Evolutionary conservation across 306 rosid species (phyloP).

Genomic region (Malus sieversii): DNA sequence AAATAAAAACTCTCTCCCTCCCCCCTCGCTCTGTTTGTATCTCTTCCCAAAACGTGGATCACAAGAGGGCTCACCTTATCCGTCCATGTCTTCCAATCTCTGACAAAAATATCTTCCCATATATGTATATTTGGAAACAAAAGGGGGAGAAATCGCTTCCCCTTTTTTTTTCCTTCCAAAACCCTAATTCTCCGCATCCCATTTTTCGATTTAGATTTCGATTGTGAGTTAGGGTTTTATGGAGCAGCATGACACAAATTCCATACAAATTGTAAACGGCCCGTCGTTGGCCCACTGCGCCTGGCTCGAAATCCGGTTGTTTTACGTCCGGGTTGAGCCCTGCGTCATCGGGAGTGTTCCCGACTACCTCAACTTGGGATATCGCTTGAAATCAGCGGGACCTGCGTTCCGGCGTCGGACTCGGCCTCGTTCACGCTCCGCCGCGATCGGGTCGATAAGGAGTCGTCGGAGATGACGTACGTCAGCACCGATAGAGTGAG

Average conservation of each 20-base stretch:
- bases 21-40: background rate
- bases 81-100: background rate
- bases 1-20: background rate
- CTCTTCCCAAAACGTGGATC: background rate
- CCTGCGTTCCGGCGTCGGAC: conserved; percentile 37
- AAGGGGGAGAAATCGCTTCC: background rate
- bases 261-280: conserved; percentile 28
- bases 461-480: conserved; percentile 71
- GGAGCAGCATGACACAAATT: conserved; percentile 46
- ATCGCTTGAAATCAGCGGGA: conserved; percentile 53
- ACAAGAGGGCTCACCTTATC: background rate
- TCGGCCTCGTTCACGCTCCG: conserved; percentile 48
- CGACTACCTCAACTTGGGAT: conserved; percentile 51
- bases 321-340: conserved; percentile 64
- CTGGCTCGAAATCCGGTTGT: conserved; percentile 54
- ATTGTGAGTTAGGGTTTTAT: conserved; percentile 14
- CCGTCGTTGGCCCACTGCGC: conserved; percentile 41
- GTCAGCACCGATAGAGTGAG: conserved; percentile 79
- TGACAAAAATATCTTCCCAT: background rate
- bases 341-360: conserved; percentile 55
- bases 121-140: too few species aligned
- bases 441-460: conserved; percentile 57
- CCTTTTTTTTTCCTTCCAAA: background rate
- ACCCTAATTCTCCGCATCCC: background rate
- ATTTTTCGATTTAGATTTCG: background rate